Evolutionary conservation across 805 yeast species (phyloP).

Genomic region (Cyberlindnera euphorbiiphila): DNA sequence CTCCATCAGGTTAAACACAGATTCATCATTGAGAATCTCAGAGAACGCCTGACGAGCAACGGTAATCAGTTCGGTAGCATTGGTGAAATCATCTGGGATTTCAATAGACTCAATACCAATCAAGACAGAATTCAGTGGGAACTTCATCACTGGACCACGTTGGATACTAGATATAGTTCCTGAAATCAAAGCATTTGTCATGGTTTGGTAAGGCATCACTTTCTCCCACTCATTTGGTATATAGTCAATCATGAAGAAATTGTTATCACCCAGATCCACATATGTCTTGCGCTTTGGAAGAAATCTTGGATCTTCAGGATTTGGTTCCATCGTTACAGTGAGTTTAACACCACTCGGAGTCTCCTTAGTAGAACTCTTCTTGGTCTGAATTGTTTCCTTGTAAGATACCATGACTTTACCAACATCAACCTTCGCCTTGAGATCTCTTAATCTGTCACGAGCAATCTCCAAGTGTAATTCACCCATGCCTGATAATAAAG

Average conservation of each 20-base stretch:
- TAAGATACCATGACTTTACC: conserved; percentile 88
- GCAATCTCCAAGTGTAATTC: conserved; percentile 92
- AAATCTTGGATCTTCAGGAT: conserved; percentile 24
- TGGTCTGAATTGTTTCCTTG: conserved; percentile 56
- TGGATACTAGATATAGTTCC: conserved; percentile 62
- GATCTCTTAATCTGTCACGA: conserved; percentile 70
- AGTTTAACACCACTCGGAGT: conserved; percentile 26
- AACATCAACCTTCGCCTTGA: conserved; percentile 76
- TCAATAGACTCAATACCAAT: conserved; percentile 47
- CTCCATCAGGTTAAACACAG: conserved; percentile 60
- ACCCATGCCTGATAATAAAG: conserved; percentile 93
- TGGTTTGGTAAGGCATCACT: conserved; percentile 46
- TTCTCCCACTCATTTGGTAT: conserved; percentile 27
- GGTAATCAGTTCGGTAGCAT: conserved; percentile 37
- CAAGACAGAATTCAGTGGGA: conserved; percentile 57
- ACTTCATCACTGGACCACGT: conserved; percentile 52
- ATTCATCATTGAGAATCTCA: conserved; percentile 32
- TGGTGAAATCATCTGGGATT: conserved; percentile 47
- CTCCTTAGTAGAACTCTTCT: conserved; percentile 15
- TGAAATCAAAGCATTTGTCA: conserved; percentile 51
- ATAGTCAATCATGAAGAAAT: conserved; percentile 32
- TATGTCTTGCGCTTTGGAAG: conserved; percentile 28
- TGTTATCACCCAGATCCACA: conserved; percentile 32
- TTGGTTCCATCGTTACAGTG: conserved; percentile 31
- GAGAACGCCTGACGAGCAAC: conserved; percentile 43